phyloP scores from a whole-genome alignment of 2,329 filamentous ascomycete species.

The Trichophyton verrucosum region DNA sequence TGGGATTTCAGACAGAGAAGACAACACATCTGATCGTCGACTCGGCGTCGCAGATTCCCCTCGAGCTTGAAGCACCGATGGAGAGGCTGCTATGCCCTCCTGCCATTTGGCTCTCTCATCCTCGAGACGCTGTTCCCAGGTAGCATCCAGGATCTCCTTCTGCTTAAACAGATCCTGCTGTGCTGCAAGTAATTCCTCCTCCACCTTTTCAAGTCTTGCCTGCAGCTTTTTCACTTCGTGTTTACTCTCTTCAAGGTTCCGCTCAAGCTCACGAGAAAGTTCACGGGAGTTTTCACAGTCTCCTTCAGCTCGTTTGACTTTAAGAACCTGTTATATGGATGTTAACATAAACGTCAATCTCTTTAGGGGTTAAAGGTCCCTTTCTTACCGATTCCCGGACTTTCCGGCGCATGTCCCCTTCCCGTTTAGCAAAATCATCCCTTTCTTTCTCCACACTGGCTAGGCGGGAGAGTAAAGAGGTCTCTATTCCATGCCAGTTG shows the following conservation, averaged over 20 bases:
- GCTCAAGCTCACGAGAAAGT: slow-evolving; percentile 31
- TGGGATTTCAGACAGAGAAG: slow-evolving; percentile 22
- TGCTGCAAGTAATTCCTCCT: slow-evolving; percentile 51
- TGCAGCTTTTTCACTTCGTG: slow-evolving; percentile 43
- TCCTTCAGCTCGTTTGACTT: slow-evolving; percentile 59
- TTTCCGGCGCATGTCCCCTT: slow-evolving; percentile 79
- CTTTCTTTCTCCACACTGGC: slow-evolving; percentile 75
- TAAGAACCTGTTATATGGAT: slow-evolving; percentile 45
- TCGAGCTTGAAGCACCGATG: slow-evolving; percentile 26
- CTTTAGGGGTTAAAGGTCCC: background rate
- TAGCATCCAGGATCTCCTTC: slow-evolving; percentile 46
- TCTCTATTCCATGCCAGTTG: slow-evolving; percentile 95
- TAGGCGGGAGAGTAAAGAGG: slow-evolving; percentile 65
- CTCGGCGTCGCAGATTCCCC: slow-evolving; percentile 31
- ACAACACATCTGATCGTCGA: slow-evolving; percentile 29
- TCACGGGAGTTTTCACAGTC: slow-evolving; percentile 58
- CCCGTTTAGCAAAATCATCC: slow-evolving; percentile 70
- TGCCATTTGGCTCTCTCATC: slow-evolving; percentile 53
- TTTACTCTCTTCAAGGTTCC: slow-evolving; percentile 51
- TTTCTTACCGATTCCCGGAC: slow-evolving; percentile 65
- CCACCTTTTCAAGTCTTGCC: slow-evolving; percentile 35
- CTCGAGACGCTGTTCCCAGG: slow-evolving; percentile 47
- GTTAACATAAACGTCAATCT: background rate
- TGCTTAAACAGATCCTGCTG: slow-evolving; percentile 46
- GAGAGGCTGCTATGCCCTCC: slow-evolving; percentile 26